Percentiles rank a stretch among this genome's conserved stretches.
phyloP scores from a whole-genome alignment of 164 flowering plant species.

The Aristolochia californica region DNA sequence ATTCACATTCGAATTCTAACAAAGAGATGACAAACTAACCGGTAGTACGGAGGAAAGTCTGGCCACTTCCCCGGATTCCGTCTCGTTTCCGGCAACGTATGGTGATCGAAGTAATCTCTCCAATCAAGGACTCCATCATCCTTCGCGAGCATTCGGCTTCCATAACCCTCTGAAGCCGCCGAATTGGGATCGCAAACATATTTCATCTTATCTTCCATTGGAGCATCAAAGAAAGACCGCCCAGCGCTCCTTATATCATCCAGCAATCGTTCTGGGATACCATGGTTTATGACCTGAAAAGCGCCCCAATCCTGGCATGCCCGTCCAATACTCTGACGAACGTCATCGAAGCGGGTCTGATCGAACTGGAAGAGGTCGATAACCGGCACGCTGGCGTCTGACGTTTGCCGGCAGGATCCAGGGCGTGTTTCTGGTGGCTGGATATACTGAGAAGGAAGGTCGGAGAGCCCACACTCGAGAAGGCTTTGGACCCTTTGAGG shows the following conservation, averaged over 20 bases:
- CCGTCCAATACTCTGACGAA: slow-evolving; percentile 19
- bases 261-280: slow-evolving; percentile 36
- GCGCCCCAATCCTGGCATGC: slow-evolving; percentile 83
- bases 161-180: slow-evolving; percentile 77
- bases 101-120: slow-evolving; percentile 95
- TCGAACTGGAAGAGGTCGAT: slow-evolving; percentile 38
- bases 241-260: slow-evolving; percentile 34
- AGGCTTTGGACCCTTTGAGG: slow-evolving; percentile 40
- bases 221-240: slow-evolving; percentile 36
- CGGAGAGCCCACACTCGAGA: slow-evolving; percentile 17
- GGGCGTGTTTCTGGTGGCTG: slow-evolving; percentile 56
- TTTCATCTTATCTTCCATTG: slow-evolving; percentile 35
- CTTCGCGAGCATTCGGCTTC: slow-evolving; percentile 61
- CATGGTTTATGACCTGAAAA: slow-evolving; percentile 70
- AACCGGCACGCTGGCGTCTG: slow-evolving; percentile 25
- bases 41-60: slow-evolving; percentile 37
- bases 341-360: slow-evolving; percentile 11
- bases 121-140: slow-evolving; percentile 65
- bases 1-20: too few relatives aligned
- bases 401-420: neutral
- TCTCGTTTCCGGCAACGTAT: slow-evolving; percentile 63
- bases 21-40: slow-evolving; percentile 29
- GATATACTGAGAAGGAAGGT: slow-evolving; percentile 53
- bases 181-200: slow-evolving; percentile 52
- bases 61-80: slow-evolving; percentile 74